A percentile compares a stretch with the other conserved stretches of the same genome.
These are phyloP conservation scores for Marvania coccoides DNA, from an alignment of 139 green algal species.

Conservation along the genomic window DNA sequence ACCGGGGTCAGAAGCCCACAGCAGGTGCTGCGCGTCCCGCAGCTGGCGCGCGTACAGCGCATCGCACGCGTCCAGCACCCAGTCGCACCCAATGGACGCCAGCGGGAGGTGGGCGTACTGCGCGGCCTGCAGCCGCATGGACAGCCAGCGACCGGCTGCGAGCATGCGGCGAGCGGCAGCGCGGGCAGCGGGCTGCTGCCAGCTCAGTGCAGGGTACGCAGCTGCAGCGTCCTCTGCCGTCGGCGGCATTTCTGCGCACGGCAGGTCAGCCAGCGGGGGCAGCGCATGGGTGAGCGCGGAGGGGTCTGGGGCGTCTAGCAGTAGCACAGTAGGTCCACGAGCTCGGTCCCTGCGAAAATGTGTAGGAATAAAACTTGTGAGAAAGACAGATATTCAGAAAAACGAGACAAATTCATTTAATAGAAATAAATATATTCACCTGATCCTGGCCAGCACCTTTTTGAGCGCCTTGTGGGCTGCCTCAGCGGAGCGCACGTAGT, in stretches of 20 bases:
- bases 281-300: conserved; percentile 36
- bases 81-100: conserved; percentile 66
- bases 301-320: conserved; percentile 18
- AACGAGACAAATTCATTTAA: neutral
- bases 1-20: conserved; percentile 54
- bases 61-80: conserved; percentile 61
- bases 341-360: conserved; percentile 33
- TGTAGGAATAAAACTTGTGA: too few relatives aligned
- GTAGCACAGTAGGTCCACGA: conserved; percentile 34
- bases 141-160: conserved; percentile 7
- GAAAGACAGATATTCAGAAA: neutral
- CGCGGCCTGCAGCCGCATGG: conserved; percentile 30
- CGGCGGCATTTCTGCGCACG: conserved; percentile 45
- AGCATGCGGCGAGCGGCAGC: conserved; percentile 30
- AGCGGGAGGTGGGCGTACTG: conserved; percentile 82
- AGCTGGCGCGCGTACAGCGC: conserved; percentile 67
- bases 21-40: conserved; percentile 58
- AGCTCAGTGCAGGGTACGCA: conserved; percentile 66
- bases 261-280: conserved; percentile 56
- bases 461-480: conserved; percentile 7
- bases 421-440: neutral
- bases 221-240: neutral
- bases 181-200: conserved; percentile 65
- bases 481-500: conserved; percentile 42
- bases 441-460: conserved; percentile 10